Evolutionary conservation across 768 basidiomycete genomes (phyloP).

Genomic region (Kockovaella imperatae): DNA sequence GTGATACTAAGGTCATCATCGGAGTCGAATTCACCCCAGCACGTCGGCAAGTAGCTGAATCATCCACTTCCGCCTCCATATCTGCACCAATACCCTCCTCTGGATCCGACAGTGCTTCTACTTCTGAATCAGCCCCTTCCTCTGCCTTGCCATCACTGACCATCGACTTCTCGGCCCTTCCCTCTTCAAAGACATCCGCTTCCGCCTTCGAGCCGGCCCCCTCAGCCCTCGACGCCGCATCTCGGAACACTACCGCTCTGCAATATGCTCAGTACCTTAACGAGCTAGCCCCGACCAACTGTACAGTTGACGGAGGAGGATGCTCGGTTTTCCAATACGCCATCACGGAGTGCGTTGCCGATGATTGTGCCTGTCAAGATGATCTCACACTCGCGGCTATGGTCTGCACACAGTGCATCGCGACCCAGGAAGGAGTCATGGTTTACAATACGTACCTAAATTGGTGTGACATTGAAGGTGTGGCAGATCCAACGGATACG

Average conservation of each 20-base stretch:
- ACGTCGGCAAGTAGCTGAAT: no score
- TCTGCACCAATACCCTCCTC: no score
- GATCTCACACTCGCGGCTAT: constrained; percentile 7
- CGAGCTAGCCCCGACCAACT: not conserved
- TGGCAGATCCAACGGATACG: not conserved
- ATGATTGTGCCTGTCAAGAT: constrained; percentile 7
- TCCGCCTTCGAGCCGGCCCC: no score
- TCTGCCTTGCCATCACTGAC: no score
- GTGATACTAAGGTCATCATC: no score
- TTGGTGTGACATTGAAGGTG: constrained; percentile 2
- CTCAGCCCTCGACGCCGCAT: not conserved
- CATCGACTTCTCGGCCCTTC: no score
- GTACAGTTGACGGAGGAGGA: constrained; percentile 3
- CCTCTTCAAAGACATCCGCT: no score
- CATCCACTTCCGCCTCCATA: no score
- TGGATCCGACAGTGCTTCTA: no score
- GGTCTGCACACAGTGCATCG: constrained; percentile 12
- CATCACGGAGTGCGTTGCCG: constrained; percentile 1
- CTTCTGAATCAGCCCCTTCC: no score
- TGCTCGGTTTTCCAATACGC: not conserved
- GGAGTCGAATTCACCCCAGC: no score
- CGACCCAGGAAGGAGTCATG: not conserved
- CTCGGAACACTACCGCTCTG: not conserved
- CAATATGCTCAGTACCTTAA: not conserved
- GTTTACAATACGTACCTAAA: constrained; percentile 8